phyloP scores from a whole-genome alignment of 805 yeast genomes.

The Wickerhamomyces hampshirensis region DNA sequence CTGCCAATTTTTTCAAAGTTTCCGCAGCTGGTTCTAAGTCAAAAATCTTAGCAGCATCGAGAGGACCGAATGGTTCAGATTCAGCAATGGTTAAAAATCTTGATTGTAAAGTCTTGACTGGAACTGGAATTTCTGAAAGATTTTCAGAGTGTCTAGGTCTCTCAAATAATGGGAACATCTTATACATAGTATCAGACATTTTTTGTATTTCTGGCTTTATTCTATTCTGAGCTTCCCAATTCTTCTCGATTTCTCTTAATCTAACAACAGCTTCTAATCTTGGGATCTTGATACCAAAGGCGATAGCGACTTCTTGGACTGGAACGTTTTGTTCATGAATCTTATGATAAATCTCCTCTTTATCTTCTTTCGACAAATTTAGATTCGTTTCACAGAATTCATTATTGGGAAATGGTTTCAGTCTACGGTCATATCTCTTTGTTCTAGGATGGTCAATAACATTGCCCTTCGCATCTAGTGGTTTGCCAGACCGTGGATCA shows the following conservation, averaged over 20 bases:
- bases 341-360: conserved; percentile 54
- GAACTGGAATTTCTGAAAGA: conserved; percentile 91
- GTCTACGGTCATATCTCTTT: conserved; percentile 14
- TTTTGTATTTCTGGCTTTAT: conserved; percentile 51
- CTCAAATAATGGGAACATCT: conserved; percentile 74
- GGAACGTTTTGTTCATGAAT: conserved; percentile 47
- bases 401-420: conserved; percentile 83
- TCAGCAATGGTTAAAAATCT: conserved; percentile 88
- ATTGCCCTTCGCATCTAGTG: conserved; percentile 21
- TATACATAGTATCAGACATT: conserved; percentile 60
- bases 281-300: conserved; percentile 75
- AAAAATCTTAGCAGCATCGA: conserved; percentile 85
- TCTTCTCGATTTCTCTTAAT: conserved; percentile 59
- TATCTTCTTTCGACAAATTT: conserved; percentile 53
- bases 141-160: conserved; percentile 54
- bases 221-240: conserved; percentile 48
- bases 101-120: conserved; percentile 74
- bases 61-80: conserved; percentile 91
- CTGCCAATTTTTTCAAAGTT: conserved; percentile 64
- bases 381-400: conserved; percentile 62
- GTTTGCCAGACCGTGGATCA: conserved; percentile 30
- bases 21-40: conserved; percentile 84
- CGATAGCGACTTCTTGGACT: conserved; percentile 70
- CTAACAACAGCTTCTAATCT: conserved; percentile 85
- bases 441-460: conserved; percentile 7